Conservation (phyloP, 2,329 filamentous ascomycete genomes). For the Trichoderma aggressivum region DNA sequence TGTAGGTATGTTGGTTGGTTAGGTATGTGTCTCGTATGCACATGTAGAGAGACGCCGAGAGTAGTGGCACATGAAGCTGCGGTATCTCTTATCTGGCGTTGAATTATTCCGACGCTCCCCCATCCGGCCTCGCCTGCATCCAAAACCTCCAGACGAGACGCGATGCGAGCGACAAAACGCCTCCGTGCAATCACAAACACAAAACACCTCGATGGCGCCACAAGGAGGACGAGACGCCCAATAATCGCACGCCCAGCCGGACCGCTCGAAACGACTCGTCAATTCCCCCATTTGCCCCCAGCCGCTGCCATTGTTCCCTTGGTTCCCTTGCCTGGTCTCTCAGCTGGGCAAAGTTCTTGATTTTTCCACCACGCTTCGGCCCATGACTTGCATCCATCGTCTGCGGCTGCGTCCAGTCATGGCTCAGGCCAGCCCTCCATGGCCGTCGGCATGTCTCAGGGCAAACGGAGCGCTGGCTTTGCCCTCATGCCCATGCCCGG, state of each 20-base stretch:
- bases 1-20: neutral
- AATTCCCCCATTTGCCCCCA: neutral
- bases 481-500: slow-evolving; percentile 2
- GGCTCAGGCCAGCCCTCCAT: slow-evolving; percentile 10
- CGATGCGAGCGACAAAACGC: neutral
- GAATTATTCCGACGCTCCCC: slow-evolving; percentile 14
- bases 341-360: slow-evolving; percentile 2
- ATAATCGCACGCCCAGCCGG: neutral
- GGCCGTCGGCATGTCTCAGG: slow-evolving; percentile 15
- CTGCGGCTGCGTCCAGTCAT: slow-evolving; percentile 2
- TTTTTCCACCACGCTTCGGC: neutral
- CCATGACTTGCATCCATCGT: slow-evolving; percentile 14
- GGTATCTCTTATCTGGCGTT: slow-evolving; percentile 7
- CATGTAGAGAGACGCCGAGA: neutral
- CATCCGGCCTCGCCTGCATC: slow-evolving; percentile 7
- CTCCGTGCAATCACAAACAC: neutral
- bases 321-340: neutral
- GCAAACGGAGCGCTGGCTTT: slow-evolving; percentile 1
- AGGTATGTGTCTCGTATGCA: no score
- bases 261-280: slow-evolving; percentile 12
- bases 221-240: neutral
- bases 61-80: neutral
- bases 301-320: neutral
- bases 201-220: neutral
- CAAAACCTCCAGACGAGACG: neutral